Evolutionary conservation across 2,329 filamentous ascomycete genomes (phyloP), one percentile per base, ranked within the genome.

Genomic region (Aurifilum marmelostoma): DNA sequence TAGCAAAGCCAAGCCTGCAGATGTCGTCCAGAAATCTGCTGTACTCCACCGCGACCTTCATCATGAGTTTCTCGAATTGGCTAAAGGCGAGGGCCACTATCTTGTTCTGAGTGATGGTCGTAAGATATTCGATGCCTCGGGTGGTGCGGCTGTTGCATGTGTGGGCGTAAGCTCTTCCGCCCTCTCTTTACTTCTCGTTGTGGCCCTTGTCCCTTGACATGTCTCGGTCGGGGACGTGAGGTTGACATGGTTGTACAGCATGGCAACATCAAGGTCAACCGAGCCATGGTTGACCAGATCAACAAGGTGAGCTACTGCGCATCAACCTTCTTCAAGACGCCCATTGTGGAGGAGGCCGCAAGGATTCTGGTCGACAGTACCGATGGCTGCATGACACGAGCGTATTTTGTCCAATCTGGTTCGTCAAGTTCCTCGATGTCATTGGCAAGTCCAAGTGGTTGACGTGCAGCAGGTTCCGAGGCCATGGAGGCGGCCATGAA

Each of bases 401-500:
- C 78, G 14, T 80, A 79, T 66, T 76, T 81, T 32, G 78, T 81
- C 54, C 77, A 77, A 70, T 81, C 79, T 3, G 79, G 79, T 78
- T 21, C 71, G 78, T 72, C 21, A 39, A 39, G 39, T 12, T 70
- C 29, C 27, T 27, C 41, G 16, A 29, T 18, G 37, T 47, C 24
- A 85, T 83, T 66, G 81, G 87, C 52, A 81, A 84, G 72, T 87
- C 83, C 58, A 54, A 34, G 27, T 34, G n/a, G 61, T 72, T 77
- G 64, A 77, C 70, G n/a, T 18, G 24, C 21, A 47, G 41, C 67
- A 86, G 84, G 87, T 8, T 89, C 87, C 50, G 89, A 91, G 77
- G 88, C 88, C 7, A 85, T 87, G 72, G 89, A 92, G 75, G 88
- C 88, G 2, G 87, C 88, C 1, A 76, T 90, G 72, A 92, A 92